These are phyloP conservation scores for Botrytis fabae DNA, from an alignment of 2,329 filamentous ascomycete species.

Conservation along the genomic window DNA sequence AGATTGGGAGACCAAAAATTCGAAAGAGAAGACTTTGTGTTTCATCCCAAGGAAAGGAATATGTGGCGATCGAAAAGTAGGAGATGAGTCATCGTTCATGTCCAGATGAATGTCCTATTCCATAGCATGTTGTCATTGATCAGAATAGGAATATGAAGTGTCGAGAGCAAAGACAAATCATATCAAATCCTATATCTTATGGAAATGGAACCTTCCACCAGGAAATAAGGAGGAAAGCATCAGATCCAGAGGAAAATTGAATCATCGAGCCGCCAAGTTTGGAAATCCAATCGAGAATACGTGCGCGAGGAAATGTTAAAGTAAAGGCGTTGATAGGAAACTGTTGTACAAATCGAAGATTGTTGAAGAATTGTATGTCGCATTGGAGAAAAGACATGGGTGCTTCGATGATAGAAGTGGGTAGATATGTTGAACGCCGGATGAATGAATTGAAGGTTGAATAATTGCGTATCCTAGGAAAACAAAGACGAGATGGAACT, in stretches of 20 bases:
- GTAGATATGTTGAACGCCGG: conserved; percentile 11
- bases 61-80: background rate
- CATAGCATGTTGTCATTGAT: background rate
- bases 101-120: background rate
- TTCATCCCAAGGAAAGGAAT: background rate
- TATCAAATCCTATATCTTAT: too few species aligned
- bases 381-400: background rate
- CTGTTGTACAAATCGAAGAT: background rate
- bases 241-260: conserved; percentile 2
- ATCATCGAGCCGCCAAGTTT: background rate
- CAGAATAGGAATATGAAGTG: background rate
- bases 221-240: background rate
- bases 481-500: background rate
- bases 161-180: background rate
- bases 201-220: background rate
- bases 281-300: background rate
- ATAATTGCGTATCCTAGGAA: conserved; percentile 4
- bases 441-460: conserved; percentile 9
- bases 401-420: background rate
- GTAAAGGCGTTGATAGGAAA: conserved; percentile 9
- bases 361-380: background rate
- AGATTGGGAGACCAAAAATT: background rate
- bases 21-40: background rate
- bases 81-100: background rate
- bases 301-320: background rate